Percentiles rank a stretch among this genome's conserved stretches.
Evolutionary conservation across 805 yeast genomes (phyloP).

Genomic region (Candida anglica): DNA sequence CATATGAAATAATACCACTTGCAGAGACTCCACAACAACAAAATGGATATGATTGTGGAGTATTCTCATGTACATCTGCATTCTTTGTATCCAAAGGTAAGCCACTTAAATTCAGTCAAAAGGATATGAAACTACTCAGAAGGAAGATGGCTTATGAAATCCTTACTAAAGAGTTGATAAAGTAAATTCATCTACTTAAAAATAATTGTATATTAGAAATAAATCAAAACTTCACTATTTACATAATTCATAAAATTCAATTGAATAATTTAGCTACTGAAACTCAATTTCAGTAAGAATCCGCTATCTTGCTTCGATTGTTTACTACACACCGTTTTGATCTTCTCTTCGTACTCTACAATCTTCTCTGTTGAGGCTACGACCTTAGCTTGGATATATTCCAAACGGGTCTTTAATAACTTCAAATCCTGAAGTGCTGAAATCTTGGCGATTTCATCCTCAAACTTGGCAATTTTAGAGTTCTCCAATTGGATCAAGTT

Average conservation of each 20-base stretch:
- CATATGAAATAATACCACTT: constrained; percentile 22
- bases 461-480: constrained; percentile 58
- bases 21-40: constrained; percentile 69
- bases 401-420: constrained; percentile 57
- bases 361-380: constrained; percentile 50
- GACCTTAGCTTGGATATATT: constrained; percentile 66
- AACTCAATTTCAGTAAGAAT: constrained; percentile 2
- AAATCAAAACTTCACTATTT: too few species aligned
- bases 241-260: too few species aligned
- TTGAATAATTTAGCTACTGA: too few species aligned
- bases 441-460: constrained; percentile 65
- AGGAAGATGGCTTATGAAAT: constrained; percentile 66
- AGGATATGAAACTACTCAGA: constrained; percentile 67
- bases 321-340: constrained; percentile 20
- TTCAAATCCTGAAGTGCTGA: constrained; percentile 48
- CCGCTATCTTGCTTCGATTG: constrained; percentile 3
- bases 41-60: constrained; percentile 95
- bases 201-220: constrained; percentile 1
- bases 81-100: constrained; percentile 51
- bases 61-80: constrained; percentile 80
- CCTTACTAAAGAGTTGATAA: constrained; percentile 25
- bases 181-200: constrained; percentile 7
- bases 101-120: constrained; percentile 53
- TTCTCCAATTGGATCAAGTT: constrained; percentile 57
- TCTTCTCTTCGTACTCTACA: constrained; percentile 22